Evolutionary conservation across 2,329 filamentous ascomycete genomes (phyloP).

Genomic region (Alternaria triticimaculans): DNA sequence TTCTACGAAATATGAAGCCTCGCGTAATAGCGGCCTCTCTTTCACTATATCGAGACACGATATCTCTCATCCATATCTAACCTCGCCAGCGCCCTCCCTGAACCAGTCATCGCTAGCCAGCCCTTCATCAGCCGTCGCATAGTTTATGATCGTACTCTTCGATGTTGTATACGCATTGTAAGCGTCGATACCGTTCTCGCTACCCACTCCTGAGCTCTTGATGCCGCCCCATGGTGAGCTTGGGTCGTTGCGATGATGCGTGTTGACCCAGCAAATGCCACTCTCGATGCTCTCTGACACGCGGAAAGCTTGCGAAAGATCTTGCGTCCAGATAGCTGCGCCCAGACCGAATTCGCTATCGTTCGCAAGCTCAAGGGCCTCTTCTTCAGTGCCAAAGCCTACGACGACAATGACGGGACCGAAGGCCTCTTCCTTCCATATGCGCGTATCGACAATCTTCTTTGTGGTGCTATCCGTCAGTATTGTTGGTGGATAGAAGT

Average conservation of each 20-base stretch:
- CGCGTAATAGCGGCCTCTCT: neutral
- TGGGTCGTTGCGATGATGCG: constrained; percentile 74
- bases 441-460: constrained; percentile 45
- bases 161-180: constrained; percentile 56
- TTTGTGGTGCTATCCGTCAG: constrained; percentile 38
- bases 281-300: constrained; percentile 57
- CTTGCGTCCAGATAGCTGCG: constrained; percentile 59
- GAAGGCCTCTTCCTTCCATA: constrained; percentile 59
- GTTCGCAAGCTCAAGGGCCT: constrained; percentile 58
- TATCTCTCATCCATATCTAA: constrained; percentile 61
- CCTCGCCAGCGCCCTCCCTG: constrained; percentile 61
- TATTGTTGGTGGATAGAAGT: constrained; percentile 58
- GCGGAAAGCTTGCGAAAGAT: constrained; percentile 57
- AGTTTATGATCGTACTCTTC: constrained; percentile 75
- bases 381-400: constrained; percentile 55
- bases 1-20: neutral
- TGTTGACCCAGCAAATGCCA: constrained; percentile 58
- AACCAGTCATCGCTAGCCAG: constrained; percentile 71
- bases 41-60: neutral
- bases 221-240: constrained; percentile 74
- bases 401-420: constrained; percentile 60
- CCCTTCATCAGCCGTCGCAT: constrained; percentile 62
- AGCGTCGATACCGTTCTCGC: constrained; percentile 71
- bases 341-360: constrained; percentile 59
- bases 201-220: constrained; percentile 69